Evolutionary conservation across 257 asterid genomes (phyloP).

Genomic region (Capsicum baccatum): DNA sequence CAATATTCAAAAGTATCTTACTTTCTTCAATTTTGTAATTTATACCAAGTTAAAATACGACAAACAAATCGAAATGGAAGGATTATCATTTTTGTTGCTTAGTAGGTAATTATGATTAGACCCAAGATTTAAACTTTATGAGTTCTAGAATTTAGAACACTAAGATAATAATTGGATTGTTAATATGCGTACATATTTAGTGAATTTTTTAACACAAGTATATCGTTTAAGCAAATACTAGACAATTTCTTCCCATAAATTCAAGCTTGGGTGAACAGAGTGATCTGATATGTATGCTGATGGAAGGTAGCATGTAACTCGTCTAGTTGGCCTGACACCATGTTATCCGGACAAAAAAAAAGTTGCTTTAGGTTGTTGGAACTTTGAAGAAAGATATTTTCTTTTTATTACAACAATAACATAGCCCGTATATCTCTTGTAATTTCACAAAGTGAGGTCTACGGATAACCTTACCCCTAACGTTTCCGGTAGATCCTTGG

Average conservation of each 20-base stretch:
- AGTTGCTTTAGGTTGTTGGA: neutral
- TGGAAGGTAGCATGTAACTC: too few relatives aligned
- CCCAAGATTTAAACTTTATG: neutral
- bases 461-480: too few relatives aligned
- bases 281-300: too few relatives aligned
- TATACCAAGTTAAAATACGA: too few relatives aligned
- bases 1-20: too few relatives aligned
- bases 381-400: neutral
- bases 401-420: neutral
- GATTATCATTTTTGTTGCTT: neutral
- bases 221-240: neutral
- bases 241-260: too few relatives aligned
- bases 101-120: neutral
- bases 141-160: neutral
- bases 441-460: too few relatives aligned
- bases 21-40: too few relatives aligned
- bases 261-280: too few relatives aligned
- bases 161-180: neutral
- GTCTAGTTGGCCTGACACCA: too few relatives aligned
- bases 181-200: neutral
- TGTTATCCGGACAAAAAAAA: neutral
- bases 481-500: too few relatives aligned
- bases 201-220: neutral
- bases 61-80: neutral
- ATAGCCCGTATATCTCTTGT: too few relatives aligned